Evolutionary conservation across 345 rosid genomes (phyloP), one percentile per base, ranked within the genome.

Genomic region (Eucalyptus decipiens): DNA sequence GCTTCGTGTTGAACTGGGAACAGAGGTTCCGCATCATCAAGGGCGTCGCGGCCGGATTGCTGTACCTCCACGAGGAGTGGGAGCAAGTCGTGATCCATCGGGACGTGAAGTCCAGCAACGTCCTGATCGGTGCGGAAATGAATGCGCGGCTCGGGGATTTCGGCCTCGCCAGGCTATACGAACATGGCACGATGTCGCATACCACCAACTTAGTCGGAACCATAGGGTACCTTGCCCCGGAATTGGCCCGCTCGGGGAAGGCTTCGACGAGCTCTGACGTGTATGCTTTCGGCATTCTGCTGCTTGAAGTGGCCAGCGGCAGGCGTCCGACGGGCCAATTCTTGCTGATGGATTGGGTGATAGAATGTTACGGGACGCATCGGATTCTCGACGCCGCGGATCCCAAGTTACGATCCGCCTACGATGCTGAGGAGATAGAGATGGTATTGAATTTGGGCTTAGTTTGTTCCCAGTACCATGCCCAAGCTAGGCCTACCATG

Each of bases 61-160:
- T 92, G n/a, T 95, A 95, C 69, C 92, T 95, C 30, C 97, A 94
- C 65, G 97, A 95, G 91, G 97, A 94, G 47, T 96, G 97, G 97
- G 96, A 93, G 87, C 92, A 93, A 56, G 97, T 96, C 19, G 97
- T 97, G 87, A 92, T 96, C 48, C 98, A 96, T 48, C 92, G 98
- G 40, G 99, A 97, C 72, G 90, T 96, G 37, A 97, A 96, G 91
- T 94, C 99, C 5, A 92, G 96, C 88, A 97, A 97, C 86, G 98
- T 97, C 56, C 90, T 97, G 87, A 94, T 97, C 80, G 97, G 95
- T 6, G 90, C 92, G 2, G 96, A 94, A 40, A 92, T 96, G 96
- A 95, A 95, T 9, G 96, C 94, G 0, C 89, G 96, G 34, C 90
- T 97, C 2, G 97, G 98, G 3, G 99, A 96, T 47, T 97, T 97